Conservation (phyloP, 2,329 filamentous ascomycete species). For the Xylaria sp. region DNA sequence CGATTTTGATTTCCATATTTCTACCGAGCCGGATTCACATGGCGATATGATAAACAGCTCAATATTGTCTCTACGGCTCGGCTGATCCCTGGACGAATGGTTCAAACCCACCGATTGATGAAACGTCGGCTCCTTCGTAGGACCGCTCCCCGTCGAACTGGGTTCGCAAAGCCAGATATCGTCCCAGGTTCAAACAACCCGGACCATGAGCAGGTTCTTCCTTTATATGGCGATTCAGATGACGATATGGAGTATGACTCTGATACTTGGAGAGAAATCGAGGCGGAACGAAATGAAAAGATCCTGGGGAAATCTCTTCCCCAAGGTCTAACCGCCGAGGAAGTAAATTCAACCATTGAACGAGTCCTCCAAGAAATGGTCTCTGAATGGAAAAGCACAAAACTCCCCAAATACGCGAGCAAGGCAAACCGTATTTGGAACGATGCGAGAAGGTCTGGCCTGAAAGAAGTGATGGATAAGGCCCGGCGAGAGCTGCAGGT, state of each 20-base stretch:
- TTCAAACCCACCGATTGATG: constrained; percentile 36
- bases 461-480: constrained; percentile 49
- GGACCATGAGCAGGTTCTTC: constrained; percentile 50
- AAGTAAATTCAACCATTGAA: constrained; percentile 60
- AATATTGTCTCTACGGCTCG: constrained; percentile 16
- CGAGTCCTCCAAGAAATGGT: constrained; percentile 57
- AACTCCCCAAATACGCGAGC: constrained; percentile 59
- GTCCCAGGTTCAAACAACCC: constrained; percentile 37
- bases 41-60: constrained; percentile 20
- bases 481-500: constrained; percentile 50
- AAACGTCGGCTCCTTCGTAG: constrained; percentile 32
- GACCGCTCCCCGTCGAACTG: background rate
- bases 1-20: constrained; percentile 22
- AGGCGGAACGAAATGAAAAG: constrained; percentile 53
- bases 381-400: constrained; percentile 62
- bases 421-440: constrained; percentile 69
- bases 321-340: constrained; percentile 47
- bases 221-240: constrained; percentile 61
- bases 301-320: constrained; percentile 32
- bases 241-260: constrained; percentile 60
- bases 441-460: constrained; percentile 52
- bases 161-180: constrained; percentile 35
- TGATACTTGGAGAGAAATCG: constrained; percentile 66
- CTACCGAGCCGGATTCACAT: background rate
- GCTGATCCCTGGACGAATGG: constrained; percentile 30